Evolutionary conservation across 768 basidiomycete genomes (phyloP).

Genomic region (Goffeauzyma gilvescens): DNA sequence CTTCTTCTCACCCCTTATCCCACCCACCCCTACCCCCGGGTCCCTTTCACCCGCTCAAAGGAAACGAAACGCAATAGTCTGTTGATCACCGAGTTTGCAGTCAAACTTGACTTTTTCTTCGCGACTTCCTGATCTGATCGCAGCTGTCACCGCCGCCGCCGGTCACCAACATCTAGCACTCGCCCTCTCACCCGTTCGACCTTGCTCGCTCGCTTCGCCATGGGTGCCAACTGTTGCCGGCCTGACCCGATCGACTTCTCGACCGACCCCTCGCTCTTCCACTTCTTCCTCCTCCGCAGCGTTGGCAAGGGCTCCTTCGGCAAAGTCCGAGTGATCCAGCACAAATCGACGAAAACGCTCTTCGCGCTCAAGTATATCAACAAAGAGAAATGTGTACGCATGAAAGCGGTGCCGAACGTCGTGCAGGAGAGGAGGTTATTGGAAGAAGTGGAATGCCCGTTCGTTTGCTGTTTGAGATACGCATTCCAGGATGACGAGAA

Average conservation of each 20-base stretch:
- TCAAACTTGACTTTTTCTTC: too few relatives aligned
- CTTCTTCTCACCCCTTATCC: too few relatives aligned
- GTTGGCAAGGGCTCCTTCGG: constrained; percentile 97
- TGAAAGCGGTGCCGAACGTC: constrained; percentile 77
- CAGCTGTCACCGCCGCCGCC: too few relatives aligned
- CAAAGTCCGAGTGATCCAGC: constrained; percentile 95
- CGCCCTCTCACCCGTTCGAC: too few relatives aligned
- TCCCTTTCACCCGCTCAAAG: neutral
- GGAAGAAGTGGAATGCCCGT: constrained; percentile 87
- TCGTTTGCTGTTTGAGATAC: constrained; percentile 74
- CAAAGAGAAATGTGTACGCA: constrained; percentile 75
- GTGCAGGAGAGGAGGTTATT: constrained; percentile 82
- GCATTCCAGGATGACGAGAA: constrained; percentile 96
- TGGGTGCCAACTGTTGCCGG: constrained; percentile 75
- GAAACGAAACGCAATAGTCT: neutral
- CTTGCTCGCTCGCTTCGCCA: too few relatives aligned
- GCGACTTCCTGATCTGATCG: too few relatives aligned
- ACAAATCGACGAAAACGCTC: constrained; percentile 75
- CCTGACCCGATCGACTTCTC: constrained; percentile 73
- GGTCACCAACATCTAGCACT: too few relatives aligned
- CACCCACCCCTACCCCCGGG: neutral
- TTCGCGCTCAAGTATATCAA: constrained; percentile 98
- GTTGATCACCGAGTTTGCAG: too few relatives aligned
- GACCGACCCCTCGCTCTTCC: constrained; percentile 73
- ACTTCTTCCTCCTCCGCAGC: constrained; percentile 86